These are phyloP conservation scores for Pestalotiopsis sp. DNA, from an alignment of 2,329 filamentous ascomycete species.

Conservation along the genomic window DNA sequence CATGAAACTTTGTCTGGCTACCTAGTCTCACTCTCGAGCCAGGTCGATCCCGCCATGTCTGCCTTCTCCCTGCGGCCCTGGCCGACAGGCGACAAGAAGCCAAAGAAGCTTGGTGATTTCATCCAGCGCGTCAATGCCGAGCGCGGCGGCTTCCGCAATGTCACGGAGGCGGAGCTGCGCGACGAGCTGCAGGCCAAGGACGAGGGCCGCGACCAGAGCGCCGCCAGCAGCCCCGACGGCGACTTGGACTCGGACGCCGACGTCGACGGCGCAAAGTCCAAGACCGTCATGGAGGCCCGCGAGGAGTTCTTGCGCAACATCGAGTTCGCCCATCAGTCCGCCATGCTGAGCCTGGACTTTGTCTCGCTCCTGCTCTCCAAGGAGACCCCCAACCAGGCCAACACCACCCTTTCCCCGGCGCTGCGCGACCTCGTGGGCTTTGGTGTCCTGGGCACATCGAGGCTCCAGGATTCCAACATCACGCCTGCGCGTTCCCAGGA, in stretches of 20 bases:
- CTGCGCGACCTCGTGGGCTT: constrained; percentile 73
- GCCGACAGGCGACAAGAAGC: constrained; percentile 59
- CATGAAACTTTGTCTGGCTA: neutral
- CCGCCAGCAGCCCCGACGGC: constrained; percentile 45
- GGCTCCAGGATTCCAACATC: constrained; percentile 62
- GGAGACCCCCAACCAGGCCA: constrained; percentile 71
- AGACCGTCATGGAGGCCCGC: constrained; percentile 47
- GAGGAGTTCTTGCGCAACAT: constrained; percentile 62
- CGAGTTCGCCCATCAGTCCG: constrained; percentile 60
- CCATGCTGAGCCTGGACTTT: constrained; percentile 76
- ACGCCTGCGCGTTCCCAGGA: constrained; percentile 58
- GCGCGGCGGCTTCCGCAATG: constrained; percentile 78
- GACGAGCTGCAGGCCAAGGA: constrained; percentile 63
- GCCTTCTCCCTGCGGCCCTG: constrained; percentile 66
- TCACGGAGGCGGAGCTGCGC: constrained; percentile 74
- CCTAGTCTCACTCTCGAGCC: neutral
- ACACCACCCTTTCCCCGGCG: constrained; percentile 68
- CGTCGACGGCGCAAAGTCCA: constrained; percentile 41
- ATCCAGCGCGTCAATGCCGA: constrained; percentile 79
- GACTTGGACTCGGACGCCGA: constrained; percentile 51
- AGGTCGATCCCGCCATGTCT: constrained; percentile 19
- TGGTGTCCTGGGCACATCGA: constrained; percentile 73
- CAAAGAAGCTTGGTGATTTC: constrained; percentile 69
- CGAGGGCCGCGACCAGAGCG: constrained; percentile 41
- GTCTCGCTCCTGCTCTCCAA: constrained; percentile 84